Evolutionary conservation across 352 stramenopile species (phyloP).

Genomic region (Phytophthora tubulina): DNA sequence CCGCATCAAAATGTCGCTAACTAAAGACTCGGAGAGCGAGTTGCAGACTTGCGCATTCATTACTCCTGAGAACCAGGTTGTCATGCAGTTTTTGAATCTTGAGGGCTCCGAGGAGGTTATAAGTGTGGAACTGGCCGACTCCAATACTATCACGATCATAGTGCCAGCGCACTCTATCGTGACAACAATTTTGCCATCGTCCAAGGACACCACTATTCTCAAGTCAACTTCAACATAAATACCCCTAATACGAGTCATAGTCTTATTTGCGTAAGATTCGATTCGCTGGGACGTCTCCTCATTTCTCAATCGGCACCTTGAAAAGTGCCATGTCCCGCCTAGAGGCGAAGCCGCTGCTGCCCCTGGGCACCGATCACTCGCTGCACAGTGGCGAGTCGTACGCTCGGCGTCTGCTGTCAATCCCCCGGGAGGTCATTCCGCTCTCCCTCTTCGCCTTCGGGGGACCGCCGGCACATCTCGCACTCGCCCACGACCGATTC

Average conservation of each 20-base stretch:
- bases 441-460: conserved; percentile 73
- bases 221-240: conserved; percentile 6
- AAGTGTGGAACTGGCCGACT: conserved; percentile 33
- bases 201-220: conserved; percentile 11
- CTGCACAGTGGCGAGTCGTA: conserved; percentile 51
- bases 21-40: conserved; percentile 33
- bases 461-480: conserved; percentile 70
- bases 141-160: conserved; percentile 19
- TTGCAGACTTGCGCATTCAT: conserved; percentile 53
- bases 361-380: conserved; percentile 32
- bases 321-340: conserved; percentile 16
- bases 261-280: conserved; percentile 18
- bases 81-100: conserved; percentile 53
- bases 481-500: conserved; percentile 83
- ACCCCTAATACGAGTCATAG: not conserved
- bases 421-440: conserved; percentile 62
- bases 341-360: conserved; percentile 32
- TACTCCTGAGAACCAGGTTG: conserved; percentile 52
- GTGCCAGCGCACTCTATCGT: conserved; percentile 29
- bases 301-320: not conserved
- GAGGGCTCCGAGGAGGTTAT: conserved; percentile 46
- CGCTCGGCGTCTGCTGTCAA: conserved; percentile 58
- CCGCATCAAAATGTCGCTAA: conserved; percentile 42
- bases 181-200: conserved; percentile 27
- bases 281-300: conserved; percentile 1